A percentile compares a stretch with the other conserved stretches of the same genome.
Conservation (phyloP, 768 basidiomycete genomes). For the Lactarius trivialis region DNA sequence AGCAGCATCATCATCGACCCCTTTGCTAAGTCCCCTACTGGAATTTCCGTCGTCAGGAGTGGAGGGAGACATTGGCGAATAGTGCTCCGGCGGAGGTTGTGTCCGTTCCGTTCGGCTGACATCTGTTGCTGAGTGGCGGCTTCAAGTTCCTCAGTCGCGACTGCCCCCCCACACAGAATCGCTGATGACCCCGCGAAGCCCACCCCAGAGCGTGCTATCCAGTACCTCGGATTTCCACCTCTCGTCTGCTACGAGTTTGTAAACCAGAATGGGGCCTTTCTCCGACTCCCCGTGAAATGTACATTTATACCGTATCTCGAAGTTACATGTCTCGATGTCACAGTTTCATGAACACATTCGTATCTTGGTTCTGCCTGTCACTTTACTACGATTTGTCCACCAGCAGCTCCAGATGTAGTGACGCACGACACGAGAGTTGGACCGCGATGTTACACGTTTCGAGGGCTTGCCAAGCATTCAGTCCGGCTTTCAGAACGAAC, state of each 20-base stretch:
- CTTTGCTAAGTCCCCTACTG: too few relatives aligned
- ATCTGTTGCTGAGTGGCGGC: not conserved
- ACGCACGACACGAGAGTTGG: not conserved
- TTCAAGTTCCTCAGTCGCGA: not conserved
- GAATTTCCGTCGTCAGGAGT: not conserved
- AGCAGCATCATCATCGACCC: not conserved
- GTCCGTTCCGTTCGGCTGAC: too few relatives aligned
- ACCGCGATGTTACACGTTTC: not conserved
- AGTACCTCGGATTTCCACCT: not conserved
- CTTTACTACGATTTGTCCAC: not conserved
- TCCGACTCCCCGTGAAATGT: not conserved
- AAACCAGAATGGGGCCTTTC: not conserved
- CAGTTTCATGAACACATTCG: not conserved
- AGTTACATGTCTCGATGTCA: not conserved
- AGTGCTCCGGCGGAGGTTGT: not conserved
- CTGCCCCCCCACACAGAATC: not conserved
- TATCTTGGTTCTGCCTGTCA: not conserved
- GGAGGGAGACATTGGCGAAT: not conserved
- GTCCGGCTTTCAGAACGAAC: too few relatives aligned
- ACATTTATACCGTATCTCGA: not conserved
- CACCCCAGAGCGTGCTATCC: not conserved
- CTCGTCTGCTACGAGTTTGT: not conserved
- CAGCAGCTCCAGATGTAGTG: not conserved
- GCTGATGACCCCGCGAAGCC: not conserved
- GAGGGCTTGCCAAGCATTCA: not conserved